Base-by-base conservation (phyloP, 2,329 filamentous ascomycete genomes). In the Trichoderma harzianum region DNA sequence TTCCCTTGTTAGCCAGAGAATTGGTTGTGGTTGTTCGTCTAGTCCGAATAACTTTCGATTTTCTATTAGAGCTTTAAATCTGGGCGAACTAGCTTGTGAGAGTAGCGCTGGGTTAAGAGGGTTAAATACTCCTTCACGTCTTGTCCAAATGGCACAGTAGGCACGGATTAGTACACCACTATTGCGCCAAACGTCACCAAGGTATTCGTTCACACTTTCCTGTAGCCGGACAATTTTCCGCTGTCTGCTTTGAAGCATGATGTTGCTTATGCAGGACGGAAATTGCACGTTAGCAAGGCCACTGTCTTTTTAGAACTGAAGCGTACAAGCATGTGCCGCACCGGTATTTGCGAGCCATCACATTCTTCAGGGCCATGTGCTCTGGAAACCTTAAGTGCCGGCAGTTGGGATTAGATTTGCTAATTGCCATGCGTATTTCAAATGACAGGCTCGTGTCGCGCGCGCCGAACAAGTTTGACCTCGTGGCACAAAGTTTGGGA, bases 371-470 rank as follows among this genome's bases (percentile, higher is more conserved):
- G 21, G 26, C 26, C 36, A 24, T 51, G 36, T 47, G 55, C 55
- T 60, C 65, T 34, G n/a, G 36, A 51, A 60, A 47, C 32, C 65
- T 60, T 32, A 47, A 43, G 8, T 21, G 26, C 53, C 65, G 65
- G 65, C 65, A 68, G 65, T 60, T 60, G 55, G 53, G 6, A 57
- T 67, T 57, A 43, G 51, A 67, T 67, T 57, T 16, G 24, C 24
- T 36, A n/a, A 30, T 32, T 55, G 21, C 21, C 64, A 67, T 28
- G 34, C 64, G 24, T 12, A 16, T 58, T 43, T 21, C 32, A 10
- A 39, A 36, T 28, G 64, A 39, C 21, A 28, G 24, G 39, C 30
- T 21, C 24, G 14, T 26, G 51, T 26, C 18, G 24, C 30, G 18
- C 32, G 24, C 30, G 18, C 32, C 26, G 7, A 14, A 18, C 16